Evolutionary conservation across 2,329 filamentous ascomycete genomes (phyloP), one percentile per base, ranked within the genome.

Genomic region (Sphaceloma murrayae): DNA sequence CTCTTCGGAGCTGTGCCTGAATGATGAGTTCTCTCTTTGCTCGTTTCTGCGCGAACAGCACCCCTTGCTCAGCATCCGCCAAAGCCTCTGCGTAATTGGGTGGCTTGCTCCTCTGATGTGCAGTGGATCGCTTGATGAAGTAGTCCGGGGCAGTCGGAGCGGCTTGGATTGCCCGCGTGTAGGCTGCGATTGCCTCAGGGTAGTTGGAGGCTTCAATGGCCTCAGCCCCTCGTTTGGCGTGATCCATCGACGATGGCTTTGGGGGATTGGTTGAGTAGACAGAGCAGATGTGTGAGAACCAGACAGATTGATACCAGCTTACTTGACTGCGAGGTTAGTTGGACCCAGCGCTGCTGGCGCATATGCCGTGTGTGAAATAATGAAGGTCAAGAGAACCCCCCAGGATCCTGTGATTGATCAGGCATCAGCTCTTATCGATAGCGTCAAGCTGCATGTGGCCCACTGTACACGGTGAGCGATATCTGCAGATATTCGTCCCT

Each of bases 1-100:
- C 83, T 27, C 89, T 77, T 53, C 88, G 78, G 55, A 91, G 77
- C 56, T 95, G 85, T 1, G 85, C 81, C n/a, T 85, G 76, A 34
- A 79, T 72, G 60, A 95, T 85, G 21, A 82, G 72, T 51, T 85
- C 77, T 40, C 83, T 77, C 55, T 80, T 82, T 22, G 75, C 83
- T 30, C 89, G 81, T 50, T 80, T 71, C 33, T 91, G 73, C 1
- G 86, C 83, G 16, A 74, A 70, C 2, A 76, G 67, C 46, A 76
- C 71, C 40, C 77, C 67, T 29, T 63, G 55, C 39, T 71, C 64
- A 43, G 67, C 67, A 49, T 72, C 69, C 34, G 54, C 48, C 21
- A 72, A 65, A n/a, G 52, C 69, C 10, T 61, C 60, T 8, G 56
- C 34, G 38, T 67, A 64, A 48, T 77, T 63, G 16, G 67, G 56